These are phyloP conservation scores for Cercospora sp. DNA, from an alignment of 2,329 filamentous ascomycete genomes.

Conservation along the genomic window DNA sequence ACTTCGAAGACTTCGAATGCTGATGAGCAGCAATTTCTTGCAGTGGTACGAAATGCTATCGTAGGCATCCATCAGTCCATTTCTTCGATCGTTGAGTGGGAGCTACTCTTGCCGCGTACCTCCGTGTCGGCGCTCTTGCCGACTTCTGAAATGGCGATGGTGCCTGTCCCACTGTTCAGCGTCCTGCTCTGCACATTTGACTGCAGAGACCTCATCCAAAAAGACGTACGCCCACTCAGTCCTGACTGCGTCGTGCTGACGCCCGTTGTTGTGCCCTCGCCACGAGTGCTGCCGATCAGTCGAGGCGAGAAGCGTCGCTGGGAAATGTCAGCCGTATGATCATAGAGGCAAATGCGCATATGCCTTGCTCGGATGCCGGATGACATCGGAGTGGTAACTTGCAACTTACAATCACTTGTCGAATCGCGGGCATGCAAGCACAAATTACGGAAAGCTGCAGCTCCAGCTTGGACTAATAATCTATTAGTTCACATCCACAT, in stretches of 20 bases:
- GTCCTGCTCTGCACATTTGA: constrained; percentile 1
- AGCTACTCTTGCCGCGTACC: constrained; percentile 11
- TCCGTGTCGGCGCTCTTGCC: constrained; percentile 13
- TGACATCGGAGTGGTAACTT: background rate
- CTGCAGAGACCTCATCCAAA: constrained; percentile 13
- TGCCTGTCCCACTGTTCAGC: constrained; percentile 15
- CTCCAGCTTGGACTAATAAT: constrained; percentile 14
- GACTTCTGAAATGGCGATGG: constrained; percentile 15
- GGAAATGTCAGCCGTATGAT: no score
- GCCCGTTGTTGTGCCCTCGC: constrained; percentile 1
- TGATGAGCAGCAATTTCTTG: background rate
- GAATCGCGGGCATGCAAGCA: constrained; percentile 22
- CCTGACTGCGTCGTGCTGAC: constrained; percentile 11
- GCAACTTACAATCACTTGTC: constrained; percentile 14
- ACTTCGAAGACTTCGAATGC: background rate
- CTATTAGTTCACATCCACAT: background rate
- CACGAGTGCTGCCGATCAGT: constrained; percentile 14
- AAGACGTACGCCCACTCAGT: constrained; percentile 19
- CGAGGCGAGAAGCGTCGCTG: constrained; percentile 17
- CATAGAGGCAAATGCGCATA: background rate
- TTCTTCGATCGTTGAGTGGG: background rate
- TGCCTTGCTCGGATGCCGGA: background rate
- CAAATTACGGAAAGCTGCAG: constrained; percentile 17
- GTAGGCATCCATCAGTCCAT: background rate
- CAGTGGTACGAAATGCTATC: constrained; percentile 12